Evolutionary conservation across 2,329 filamentous ascomycete genomes (phyloP), one percentile per base, ranked within the genome.

Genomic region (Fusarium cyanostomum): DNA sequence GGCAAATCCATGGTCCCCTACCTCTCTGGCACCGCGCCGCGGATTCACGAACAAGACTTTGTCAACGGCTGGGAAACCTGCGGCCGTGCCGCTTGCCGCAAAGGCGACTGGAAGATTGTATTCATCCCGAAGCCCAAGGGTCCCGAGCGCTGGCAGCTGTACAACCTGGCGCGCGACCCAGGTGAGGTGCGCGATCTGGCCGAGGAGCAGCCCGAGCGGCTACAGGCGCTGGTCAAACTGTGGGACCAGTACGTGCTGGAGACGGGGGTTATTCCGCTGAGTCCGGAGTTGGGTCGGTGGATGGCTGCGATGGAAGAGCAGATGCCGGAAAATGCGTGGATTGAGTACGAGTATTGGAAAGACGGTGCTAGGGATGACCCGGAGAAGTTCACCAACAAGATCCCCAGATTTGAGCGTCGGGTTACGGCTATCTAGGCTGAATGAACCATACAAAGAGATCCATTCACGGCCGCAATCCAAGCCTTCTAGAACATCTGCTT

Each of bases 321-420:
- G 78, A 88, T 88, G 86, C 83, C 82, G 1, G 85, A 89, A 72
- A 86, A 88, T 68, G 84, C 82, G 7, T 88, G 85, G 86, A 87
- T 88, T 75, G 85, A 88, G 74, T 87, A 86, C 71, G 84, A 88
- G 72, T 88, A 88, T 63, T 89, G 85, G 85, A 76, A 78, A 42
- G 71, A 77, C 5, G 75, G 75, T 2, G 76, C 77, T 1, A 67
- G 75, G 16, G 80, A 84, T 41, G 76, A 81, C 15, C 79, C 79
- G 5, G 71, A 76, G 44, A 80, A 77, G 67, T 84, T 67, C 31
- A 68, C 59, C 1, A 64, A 44, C 57, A 33, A 52, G 15, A 54
- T 67, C 11, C 67, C 67, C 6, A 43, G 56, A 15, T 67, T 67
- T 42, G 56, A 68, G 28, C 43, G 59, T 12, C 58, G 52, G 5